Percentiles rank a stretch among this genome's conserved stretches.
Evolutionary conservation across 345 rosid genomes (phyloP).

Genomic region (Capsella bursapastoris): DNA sequence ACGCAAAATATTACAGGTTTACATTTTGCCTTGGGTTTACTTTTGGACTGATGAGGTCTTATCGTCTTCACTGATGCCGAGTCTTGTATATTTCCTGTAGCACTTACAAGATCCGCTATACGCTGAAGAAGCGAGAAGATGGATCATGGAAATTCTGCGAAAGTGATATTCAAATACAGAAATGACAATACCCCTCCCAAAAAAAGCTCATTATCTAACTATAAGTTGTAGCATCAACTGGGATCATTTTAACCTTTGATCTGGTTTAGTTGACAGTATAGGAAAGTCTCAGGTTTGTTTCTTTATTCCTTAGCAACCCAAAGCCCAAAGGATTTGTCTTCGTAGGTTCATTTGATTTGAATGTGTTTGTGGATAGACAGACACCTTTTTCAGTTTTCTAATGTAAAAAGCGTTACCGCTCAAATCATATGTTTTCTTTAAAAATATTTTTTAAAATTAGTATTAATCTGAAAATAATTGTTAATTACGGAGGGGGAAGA

Average conservation of each 20-base stretch:
- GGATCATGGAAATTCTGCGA: slow-evolving; percentile 88
- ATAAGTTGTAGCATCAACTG: slow-evolving; percentile 21
- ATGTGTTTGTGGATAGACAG: slow-evolving; percentile 22
- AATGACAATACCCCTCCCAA: slow-evolving; percentile 41
- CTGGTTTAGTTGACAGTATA: slow-evolving; percentile 32
- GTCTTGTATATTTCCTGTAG: slow-evolving; percentile 45
- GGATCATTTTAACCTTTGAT: slow-evolving; percentile 33
- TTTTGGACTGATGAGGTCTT: neutral
- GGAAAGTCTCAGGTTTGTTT: slow-evolving; percentile 30
- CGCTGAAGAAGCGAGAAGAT: slow-evolving; percentile 77
- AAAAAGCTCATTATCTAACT: slow-evolving; percentile 1
- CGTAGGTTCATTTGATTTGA: slow-evolving; percentile 29
- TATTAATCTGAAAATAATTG: neutral
- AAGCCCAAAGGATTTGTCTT: slow-evolving; percentile 14
- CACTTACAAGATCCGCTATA: slow-evolving; percentile 70
- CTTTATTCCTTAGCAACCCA: slow-evolving; percentile 18
- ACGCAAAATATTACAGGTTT: slow-evolving; percentile 93
- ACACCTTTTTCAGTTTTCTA: slow-evolving; percentile 4
- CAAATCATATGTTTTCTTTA: neutral
- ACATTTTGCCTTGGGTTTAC: neutral
- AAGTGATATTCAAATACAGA: slow-evolving; percentile 63
- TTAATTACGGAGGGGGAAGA: neutral
- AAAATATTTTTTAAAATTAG: neutral
- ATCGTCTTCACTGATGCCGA: neutral
- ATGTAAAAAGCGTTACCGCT: slow-evolving; percentile 28